These are phyloP conservation scores for Ophiosphaerella herpotricha DNA, from an alignment of 2,329 filamentous ascomycete genomes.

Conservation along the genomic window DNA sequence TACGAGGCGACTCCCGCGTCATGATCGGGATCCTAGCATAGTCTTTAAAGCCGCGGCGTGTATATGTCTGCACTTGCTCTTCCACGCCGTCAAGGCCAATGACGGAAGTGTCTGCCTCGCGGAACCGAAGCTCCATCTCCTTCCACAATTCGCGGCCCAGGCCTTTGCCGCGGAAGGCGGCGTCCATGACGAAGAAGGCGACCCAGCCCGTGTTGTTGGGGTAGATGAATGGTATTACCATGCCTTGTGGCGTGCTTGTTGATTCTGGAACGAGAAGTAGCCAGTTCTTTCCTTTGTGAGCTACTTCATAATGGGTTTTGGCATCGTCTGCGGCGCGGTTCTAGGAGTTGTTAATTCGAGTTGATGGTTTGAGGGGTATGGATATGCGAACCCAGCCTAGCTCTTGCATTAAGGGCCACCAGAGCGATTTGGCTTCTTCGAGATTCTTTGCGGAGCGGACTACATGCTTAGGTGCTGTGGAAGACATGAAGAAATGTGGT, in stretches of 20 bases:
- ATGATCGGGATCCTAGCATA: conserved; percentile 34
- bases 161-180: conserved; percentile 34
- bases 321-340: conserved; percentile 42
- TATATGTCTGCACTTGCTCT: conserved; percentile 45
- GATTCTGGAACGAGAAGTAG: conserved; percentile 35
- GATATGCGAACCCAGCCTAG: too few species aligned
- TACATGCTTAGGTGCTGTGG: conserved; percentile 4
- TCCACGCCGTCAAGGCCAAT: conserved; percentile 46
- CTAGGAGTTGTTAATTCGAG: conserved; percentile 15
- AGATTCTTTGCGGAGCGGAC: conserved; percentile 25
- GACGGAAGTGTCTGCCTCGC: conserved; percentile 15
- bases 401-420: conserved; percentile 29
- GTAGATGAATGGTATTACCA: conserved; percentile 39
- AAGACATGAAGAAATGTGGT: conserved; percentile 1
- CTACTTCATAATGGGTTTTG: conserved; percentile 36
- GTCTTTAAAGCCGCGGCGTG: conserved; percentile 39
- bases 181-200: conserved; percentile 44
- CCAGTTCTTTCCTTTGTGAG: conserved; percentile 31
- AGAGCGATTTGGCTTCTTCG: conserved; percentile 31
- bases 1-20: conserved; percentile 21
- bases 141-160: conserved; percentile 40
- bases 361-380: too few species aligned
- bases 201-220: conserved; percentile 47
- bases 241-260: conserved; percentile 32
- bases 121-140: conserved; percentile 29